Conservation (phyloP, 1,284 basidiomycete species). For the Laetiporus sulphureus region DNA sequence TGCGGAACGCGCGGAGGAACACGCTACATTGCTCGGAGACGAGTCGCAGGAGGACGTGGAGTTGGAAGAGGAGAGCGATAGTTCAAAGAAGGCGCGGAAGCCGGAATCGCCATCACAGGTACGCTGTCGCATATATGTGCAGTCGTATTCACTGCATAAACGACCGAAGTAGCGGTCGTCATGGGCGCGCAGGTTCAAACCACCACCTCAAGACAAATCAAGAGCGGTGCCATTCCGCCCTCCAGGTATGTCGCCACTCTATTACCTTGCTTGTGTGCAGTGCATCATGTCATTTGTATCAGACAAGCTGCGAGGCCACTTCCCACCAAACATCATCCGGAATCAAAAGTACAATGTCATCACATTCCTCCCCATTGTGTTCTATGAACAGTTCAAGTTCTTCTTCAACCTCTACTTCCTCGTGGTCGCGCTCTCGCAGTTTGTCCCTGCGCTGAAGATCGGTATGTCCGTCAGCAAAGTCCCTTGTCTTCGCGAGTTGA, state of each 20-base stretch:
- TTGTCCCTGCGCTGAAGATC: conserved; percentile 94
- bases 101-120: conserved; percentile 19
- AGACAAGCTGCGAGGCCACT: conserved; percentile 67
- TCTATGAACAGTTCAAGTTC: conserved; percentile 99
- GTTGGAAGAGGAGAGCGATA: conserved; percentile 25
- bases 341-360: conserved; percentile 98
- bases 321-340: conserved; percentile 83
- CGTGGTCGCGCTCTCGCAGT: conserved; percentile 93
- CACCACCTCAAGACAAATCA: conserved; percentile 54
- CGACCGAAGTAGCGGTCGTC: conserved; percentile 29
- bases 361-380: conserved; percentile 92
- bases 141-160: background rate
- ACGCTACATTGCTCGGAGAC: conserved; percentile 40
- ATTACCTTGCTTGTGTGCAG: conserved; percentile 2
- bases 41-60: conserved; percentile 31
- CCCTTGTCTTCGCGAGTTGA: background rate
- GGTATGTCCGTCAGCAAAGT: conserved; percentile 46
- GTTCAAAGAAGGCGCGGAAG: conserved; percentile 17
- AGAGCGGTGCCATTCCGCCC: conserved; percentile 75
- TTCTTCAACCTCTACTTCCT: conserved; percentile 99
- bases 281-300: conserved; percentile 3
- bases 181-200: conserved; percentile 21
- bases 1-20: conserved; percentile 53
- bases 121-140: conserved; percentile 3
- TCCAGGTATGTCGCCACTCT: conserved; percentile 41